Percentiles rank a stretch among this genome's conserved stretches.
Conservation (phyloP, 2,329 filamentous ascomycete species). For the Aspergillus japonicus region DNA sequence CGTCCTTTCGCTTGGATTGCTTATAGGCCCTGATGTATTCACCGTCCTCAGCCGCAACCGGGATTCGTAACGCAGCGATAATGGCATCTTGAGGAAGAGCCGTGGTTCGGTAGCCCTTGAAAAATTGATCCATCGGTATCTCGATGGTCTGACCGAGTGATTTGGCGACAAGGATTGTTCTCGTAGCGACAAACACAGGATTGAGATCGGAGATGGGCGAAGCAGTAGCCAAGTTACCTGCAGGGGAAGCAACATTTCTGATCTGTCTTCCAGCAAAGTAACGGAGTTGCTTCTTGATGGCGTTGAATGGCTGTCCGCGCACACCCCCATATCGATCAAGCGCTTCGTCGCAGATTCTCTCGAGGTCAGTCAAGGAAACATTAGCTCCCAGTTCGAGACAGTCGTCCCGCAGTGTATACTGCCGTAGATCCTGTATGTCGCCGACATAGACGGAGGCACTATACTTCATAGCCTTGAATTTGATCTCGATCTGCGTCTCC, state of each 20-base stretch:
- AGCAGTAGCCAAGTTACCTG: slow-evolving; percentile 89
- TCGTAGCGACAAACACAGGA: slow-evolving; percentile 85
- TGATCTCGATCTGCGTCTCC: slow-evolving; percentile 97
- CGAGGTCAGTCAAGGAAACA: slow-evolving; percentile 85
- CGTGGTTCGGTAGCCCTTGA: slow-evolving; percentile 85
- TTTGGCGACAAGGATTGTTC: slow-evolving; percentile 77
- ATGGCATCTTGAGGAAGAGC: slow-evolving; percentile 78
- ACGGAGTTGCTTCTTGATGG: slow-evolving; percentile 87
- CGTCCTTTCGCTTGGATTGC: slow-evolving; percentile 94
- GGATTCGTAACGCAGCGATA: slow-evolving; percentile 84
- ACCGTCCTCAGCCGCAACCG: slow-evolving; percentile 68
- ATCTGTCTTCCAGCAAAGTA: slow-evolving; percentile 97
- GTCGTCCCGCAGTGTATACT: slow-evolving; percentile 76
- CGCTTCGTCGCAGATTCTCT: slow-evolving; percentile 77
- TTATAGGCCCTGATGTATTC: slow-evolving; percentile 92
- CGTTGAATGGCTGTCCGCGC: slow-evolving; percentile 77
- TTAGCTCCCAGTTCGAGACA: slow-evolving; percentile 92
- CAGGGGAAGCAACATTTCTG: slow-evolving; percentile 93
- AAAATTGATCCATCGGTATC: slow-evolving; percentile 90
- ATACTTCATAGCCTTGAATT: slow-evolving; percentile 94
- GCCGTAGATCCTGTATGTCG: slow-evolving; percentile 84
- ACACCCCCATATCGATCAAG: slow-evolving; percentile 71
- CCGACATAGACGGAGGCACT: slow-evolving; percentile 87
- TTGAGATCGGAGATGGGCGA: slow-evolving; percentile 97
- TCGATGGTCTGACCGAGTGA: slow-evolving; percentile 71